phyloP scores from a whole-genome alignment of 2,329 filamentous ascomycete species.

The Colletotrichum caudatum region DNA sequence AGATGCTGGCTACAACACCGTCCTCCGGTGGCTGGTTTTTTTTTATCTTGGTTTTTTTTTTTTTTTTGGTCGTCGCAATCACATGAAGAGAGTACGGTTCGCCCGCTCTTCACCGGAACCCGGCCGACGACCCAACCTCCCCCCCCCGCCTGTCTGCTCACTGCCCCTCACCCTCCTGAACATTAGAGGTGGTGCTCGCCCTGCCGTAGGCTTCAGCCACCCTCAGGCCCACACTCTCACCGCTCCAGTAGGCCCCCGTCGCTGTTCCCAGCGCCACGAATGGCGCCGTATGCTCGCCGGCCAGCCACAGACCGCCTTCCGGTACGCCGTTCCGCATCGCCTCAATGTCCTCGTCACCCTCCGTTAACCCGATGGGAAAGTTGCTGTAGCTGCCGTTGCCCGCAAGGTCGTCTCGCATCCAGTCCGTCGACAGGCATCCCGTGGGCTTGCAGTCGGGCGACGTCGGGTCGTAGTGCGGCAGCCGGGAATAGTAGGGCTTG shows the following conservation, averaged over 20 bases:
- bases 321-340: slow-evolving; percentile 72
- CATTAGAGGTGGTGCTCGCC: slow-evolving; percentile 17
- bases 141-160: background rate
- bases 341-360: slow-evolving; percentile 79
- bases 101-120: background rate
- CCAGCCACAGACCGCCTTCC: slow-evolving; percentile 81
- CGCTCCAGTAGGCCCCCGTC: slow-evolving; percentile 93
- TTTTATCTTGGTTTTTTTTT: background rate
- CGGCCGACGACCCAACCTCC: background rate
- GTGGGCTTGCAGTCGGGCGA: slow-evolving; percentile 71
- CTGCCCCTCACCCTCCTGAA: slow-evolving; percentile 1
- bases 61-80: slow-evolving; percentile 1
- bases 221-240: slow-evolving; percentile 79
- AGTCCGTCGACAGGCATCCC: slow-evolving; percentile 77
- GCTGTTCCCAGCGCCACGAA: slow-evolving; percentile 90
- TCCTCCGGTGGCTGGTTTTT: background rate
- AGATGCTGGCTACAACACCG: slow-evolving; percentile 14
- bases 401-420: slow-evolving; percentile 82
- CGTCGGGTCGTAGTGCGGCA: slow-evolving; percentile 73
- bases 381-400: slow-evolving; percentile 88
- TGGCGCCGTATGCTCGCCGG: slow-evolving; percentile 90
- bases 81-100: slow-evolving; percentile 1
- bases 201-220: slow-evolving; percentile 67
- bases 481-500: slow-evolving; percentile 79
- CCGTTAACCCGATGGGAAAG: slow-evolving; percentile 80